These are phyloP conservation scores for Citrus mangshanensis DNA, from an alignment of 345 rosid species.

Conservation along the genomic window DNA sequence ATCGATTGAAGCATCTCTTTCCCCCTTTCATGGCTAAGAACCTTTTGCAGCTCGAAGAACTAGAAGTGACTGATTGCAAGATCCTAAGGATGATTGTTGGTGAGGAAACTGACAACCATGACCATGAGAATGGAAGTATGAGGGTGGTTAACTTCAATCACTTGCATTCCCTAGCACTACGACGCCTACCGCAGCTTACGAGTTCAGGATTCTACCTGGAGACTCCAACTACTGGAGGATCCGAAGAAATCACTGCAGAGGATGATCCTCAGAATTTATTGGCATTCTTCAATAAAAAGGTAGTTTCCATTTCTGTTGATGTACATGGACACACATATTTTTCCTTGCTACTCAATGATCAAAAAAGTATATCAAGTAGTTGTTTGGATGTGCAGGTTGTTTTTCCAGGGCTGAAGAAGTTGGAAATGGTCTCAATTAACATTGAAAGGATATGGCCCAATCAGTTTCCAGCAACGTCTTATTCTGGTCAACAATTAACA, in stretches of 20 bases:
- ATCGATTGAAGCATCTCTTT: constrained; percentile 11
- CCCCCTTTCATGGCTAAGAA: not conserved
- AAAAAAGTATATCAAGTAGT: not conserved
- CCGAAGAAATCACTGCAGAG: not conserved
- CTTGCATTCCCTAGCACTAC: not conserved
- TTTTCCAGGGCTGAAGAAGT: not conserved
- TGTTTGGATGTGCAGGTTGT: not conserved
- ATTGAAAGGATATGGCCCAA: not conserved
- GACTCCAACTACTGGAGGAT: not conserved
- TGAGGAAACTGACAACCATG: not conserved
- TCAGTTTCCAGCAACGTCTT: not conserved
- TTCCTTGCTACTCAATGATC: too few species aligned
- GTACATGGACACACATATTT: not conserved
- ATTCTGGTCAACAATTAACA: not conserved
- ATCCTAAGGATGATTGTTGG: constrained; percentile 16
- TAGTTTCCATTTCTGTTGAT: not conserved
- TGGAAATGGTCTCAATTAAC: not conserved
- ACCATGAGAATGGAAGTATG: not conserved
- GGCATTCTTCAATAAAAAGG: not conserved
- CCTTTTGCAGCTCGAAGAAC: constrained; percentile 12
- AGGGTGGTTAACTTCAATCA: not conserved
- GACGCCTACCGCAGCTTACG: not conserved
- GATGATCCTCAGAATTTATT: not conserved
- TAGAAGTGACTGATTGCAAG: constrained; percentile 6
- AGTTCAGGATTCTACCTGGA: not conserved